Conservation (phyloP, 2,329 filamentous ascomycete genomes). For the Camptophora hylomeconis region DNA sequence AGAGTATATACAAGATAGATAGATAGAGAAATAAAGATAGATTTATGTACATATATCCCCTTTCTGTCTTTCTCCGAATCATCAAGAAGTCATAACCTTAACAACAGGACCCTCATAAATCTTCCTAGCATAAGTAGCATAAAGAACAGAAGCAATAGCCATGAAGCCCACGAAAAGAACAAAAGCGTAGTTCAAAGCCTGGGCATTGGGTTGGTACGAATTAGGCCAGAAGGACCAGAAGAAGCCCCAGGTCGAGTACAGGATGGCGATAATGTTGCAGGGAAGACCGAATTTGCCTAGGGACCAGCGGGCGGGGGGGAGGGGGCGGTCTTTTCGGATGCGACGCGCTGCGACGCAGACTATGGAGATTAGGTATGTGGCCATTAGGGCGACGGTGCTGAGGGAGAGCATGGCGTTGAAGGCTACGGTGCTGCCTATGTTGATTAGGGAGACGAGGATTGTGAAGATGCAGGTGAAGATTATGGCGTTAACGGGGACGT, state of each 20-base stretch:
- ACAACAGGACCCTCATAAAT: conserved; percentile 19
- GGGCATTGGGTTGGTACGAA: conserved; percentile 3
- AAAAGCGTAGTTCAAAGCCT: conserved; percentile 19
- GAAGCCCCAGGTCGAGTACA: conserved; percentile 13
- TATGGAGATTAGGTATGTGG: conserved; percentile 26
- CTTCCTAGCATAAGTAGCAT: conserved; percentile 13
- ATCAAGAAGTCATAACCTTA: too few relatives aligned
- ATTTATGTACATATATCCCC: too few relatives aligned
- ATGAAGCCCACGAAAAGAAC: conserved; percentile 15
- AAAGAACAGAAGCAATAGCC: conserved; percentile 14
- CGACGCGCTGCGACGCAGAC: conserved; percentile 23
- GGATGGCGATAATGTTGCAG: conserved; percentile 24
- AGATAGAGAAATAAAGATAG: too few relatives aligned
- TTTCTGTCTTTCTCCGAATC: too few relatives aligned
- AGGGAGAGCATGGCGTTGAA: conserved; percentile 30
- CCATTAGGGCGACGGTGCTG: conserved; percentile 23
- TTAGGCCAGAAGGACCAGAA: conserved; percentile 19
- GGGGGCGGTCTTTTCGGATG: conserved; percentile 19
- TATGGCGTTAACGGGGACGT: conserved; percentile 5
- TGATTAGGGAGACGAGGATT: conserved; percentile 26
- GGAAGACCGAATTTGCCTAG: conserved; percentile 26
- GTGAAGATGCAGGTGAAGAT: conserved; percentile 32
- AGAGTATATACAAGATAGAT: too few relatives aligned
- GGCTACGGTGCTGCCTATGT: conserved; percentile 23
- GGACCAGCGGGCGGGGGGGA: conserved; percentile 23